Evolutionary conservation across 306 rosid genomes (phyloP).

Genomic region (Begonia masoniana): DNA sequence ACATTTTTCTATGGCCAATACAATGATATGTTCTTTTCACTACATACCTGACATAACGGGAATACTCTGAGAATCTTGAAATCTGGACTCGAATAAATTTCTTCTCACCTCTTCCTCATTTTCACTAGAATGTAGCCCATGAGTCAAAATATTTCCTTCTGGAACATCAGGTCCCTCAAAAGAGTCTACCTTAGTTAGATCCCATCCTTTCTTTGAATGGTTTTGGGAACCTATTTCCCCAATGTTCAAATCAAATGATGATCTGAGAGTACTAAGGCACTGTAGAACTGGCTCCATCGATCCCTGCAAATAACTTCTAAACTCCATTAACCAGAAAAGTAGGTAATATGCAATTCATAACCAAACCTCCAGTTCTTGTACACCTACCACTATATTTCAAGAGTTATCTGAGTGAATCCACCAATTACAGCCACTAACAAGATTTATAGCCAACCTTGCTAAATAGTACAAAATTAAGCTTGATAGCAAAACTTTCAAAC

Average conservation of each 20-base stretch:
- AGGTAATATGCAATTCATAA: neutral
- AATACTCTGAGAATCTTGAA: slow-evolving; percentile 20
- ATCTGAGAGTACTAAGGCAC: slow-evolving; percentile 59
- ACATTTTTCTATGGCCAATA: neutral
- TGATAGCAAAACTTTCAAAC: neutral
- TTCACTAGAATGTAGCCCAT: slow-evolving; percentile 11
- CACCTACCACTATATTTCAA: neutral
- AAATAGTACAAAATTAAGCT: neutral
- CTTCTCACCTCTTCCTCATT: slow-evolving; percentile 8
- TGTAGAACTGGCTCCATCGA: slow-evolving; percentile 72
- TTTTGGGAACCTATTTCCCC: slow-evolving; percentile 38
- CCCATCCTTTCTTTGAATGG: slow-evolving; percentile 56
- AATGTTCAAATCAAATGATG: slow-evolving; percentile 49
- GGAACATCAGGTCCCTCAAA: slow-evolving; percentile 23
- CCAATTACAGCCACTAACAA: neutral
- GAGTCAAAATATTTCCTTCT: slow-evolving; percentile 10
- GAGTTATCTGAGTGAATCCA: neutral
- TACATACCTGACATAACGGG: slow-evolving; percentile 33
- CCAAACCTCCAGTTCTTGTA: neutral
- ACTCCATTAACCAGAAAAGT: neutral
- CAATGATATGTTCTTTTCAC: neutral
- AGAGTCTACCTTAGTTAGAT: slow-evolving; percentile 35
- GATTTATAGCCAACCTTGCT: neutral
- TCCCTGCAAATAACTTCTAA: slow-evolving; percentile 49
- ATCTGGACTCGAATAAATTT: slow-evolving; percentile 15